These are phyloP conservation scores for Rhizopus sp. DNA, from an alignment of 371 early-diverging fungal species.

Conservation along the genomic window DNA sequence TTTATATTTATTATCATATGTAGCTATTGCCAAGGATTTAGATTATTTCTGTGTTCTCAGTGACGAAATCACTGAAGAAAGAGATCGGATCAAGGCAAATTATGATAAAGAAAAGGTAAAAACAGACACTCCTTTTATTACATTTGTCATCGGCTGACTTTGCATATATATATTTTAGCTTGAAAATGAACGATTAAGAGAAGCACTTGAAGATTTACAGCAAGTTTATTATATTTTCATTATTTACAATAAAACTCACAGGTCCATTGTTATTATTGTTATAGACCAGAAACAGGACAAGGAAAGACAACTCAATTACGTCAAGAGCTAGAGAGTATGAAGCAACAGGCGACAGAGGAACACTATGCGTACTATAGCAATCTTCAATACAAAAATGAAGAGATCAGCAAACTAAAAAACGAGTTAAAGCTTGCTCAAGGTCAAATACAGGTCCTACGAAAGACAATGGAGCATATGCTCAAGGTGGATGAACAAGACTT, in stretches of 20 bases:
- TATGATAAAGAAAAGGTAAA: background rate
- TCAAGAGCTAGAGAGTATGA: conserved; percentile 14
- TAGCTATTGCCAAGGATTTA: conserved; percentile 49
- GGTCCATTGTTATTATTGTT: background rate
- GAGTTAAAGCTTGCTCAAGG: conserved; percentile 33
- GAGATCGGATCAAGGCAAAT: conserved; percentile 33
- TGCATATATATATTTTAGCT: conserved; percentile 1
- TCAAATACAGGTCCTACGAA: conserved; percentile 33
- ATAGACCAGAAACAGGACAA: background rate
- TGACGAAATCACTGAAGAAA: conserved; percentile 56
- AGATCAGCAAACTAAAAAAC: conserved; percentile 16
- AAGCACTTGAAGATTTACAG: background rate
- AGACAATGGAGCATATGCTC: conserved; percentile 44
- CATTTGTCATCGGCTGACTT: background rate
- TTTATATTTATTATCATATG: background rate
- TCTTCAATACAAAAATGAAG: conserved; percentile 21
- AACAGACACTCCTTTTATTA: background rate
- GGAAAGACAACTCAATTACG: conserved; percentile 23
- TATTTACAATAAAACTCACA: background rate
- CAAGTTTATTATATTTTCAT: background rate
- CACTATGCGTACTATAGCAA: conserved; percentile 14
- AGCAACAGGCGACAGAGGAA: conserved; percentile 12
- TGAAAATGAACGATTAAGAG: conserved; percentile 2
- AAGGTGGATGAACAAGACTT: conserved; percentile 28
- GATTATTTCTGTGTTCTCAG: conserved; percentile 49